Base-by-base conservation (phyloP, 2,329 filamentous ascomycete species). In the Ilyonectria mors-panacis region DNA sequence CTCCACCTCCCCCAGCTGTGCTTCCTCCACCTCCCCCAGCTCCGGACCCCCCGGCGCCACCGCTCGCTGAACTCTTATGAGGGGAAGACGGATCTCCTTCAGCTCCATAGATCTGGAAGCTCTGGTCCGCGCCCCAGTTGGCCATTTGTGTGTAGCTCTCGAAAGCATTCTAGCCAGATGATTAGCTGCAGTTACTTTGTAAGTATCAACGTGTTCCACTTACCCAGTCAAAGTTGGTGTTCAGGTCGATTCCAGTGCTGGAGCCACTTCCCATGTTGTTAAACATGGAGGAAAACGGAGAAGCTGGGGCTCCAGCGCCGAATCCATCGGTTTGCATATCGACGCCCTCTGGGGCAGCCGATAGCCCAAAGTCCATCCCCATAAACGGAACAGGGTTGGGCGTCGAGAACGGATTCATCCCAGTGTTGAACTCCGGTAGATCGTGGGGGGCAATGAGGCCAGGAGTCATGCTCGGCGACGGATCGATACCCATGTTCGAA, bases 171-270 rank as follows among this genome's bases (percentile, higher is more conserved):
- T 89, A 59, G 39, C 9, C 37, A 44, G 28, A 4, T 17, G 10
- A 70, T 81, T 67, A 83, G 78, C 62, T 63, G 65, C 6, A 23
- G 53, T 48, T 42, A 7, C 26, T 35, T 53, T 13, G 10, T 15
- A 12, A 30, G 45, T 17, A 59, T 35, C 26, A n/a, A 12, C 23
- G 21, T 28, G 39, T 19, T 12, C 15, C 15, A 42, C 86, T 77
- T 82, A 89, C 88, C 88, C 88, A 90, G 78, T 90, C 87, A 75
- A 90, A 87, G 55, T 85, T 88, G 48, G 81, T 78, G 37, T 82
- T 80, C 56, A 89, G 79, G 42, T 87, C 85, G 75, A 85, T 69
- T 9, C 74, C 75, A 33, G 70, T 61, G 12, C 70, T 76, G 13
- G 73, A 57, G 3, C 66, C 70, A 57, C 70, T 77, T 19, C 80